Evolutionary conservation across 139 green algal species (phyloP).

Genomic region (Tetradesmus obliquus): DNA sequence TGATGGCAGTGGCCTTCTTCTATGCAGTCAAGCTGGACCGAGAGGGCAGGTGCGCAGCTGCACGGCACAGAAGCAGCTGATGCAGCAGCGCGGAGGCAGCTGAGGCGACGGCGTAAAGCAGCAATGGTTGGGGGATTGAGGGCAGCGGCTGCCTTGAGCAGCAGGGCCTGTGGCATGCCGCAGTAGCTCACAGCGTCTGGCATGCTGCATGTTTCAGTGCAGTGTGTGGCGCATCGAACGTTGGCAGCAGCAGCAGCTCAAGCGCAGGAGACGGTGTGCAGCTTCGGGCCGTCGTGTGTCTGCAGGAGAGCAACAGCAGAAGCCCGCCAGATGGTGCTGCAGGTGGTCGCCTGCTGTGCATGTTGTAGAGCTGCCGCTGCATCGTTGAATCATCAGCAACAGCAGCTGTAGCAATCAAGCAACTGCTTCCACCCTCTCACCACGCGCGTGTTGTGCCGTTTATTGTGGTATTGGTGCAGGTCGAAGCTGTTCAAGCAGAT

Average conservation of each 20-base stretch:
- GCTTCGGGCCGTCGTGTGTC: too few relatives aligned
- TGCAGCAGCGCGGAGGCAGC: background rate
- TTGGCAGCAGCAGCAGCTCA: background rate
- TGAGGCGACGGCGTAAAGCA: background rate
- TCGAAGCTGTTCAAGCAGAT: slow-evolving; percentile 68
- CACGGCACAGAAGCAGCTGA: background rate
- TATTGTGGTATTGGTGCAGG: slow-evolving; percentile 49
- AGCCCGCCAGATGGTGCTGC: background rate
- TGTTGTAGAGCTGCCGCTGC: too few relatives aligned
- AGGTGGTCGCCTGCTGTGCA: background rate
- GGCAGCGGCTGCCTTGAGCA: background rate
- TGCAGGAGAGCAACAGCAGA: background rate
- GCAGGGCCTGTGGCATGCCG: background rate
- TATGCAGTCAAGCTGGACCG: slow-evolving; percentile 94
- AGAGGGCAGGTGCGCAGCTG: slow-evolving; percentile 66
- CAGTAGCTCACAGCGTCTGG: background rate
- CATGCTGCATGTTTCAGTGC: too few relatives aligned
- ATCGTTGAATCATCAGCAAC: background rate
- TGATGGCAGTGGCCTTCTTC: slow-evolving; percentile 96
- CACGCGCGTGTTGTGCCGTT: too few relatives aligned
- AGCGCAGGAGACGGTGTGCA: background rate
- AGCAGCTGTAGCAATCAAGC: background rate
- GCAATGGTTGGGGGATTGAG: background rate
- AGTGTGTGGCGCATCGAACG: too few relatives aligned
- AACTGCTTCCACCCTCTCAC: background rate